Evolutionary conservation across 495 filamentous ascomycete genomes (phyloP), one percentile per base, ranked within the genome.

Genomic region (Bathelium albidoporum): DNA sequence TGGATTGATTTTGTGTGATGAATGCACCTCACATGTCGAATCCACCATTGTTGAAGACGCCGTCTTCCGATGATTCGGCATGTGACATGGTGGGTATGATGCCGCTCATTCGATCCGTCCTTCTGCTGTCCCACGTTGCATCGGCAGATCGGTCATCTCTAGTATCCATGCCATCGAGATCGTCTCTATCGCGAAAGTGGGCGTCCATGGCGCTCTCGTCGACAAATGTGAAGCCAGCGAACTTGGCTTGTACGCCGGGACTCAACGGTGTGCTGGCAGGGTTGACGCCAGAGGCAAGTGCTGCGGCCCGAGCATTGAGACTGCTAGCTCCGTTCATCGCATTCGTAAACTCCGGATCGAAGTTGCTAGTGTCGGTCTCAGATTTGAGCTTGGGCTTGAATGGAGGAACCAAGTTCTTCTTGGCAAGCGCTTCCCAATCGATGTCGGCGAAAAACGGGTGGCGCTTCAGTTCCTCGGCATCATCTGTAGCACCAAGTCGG

Each of bases 261-360:
- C 89, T 95, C 18, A 98, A 76, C 0, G 94, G 94, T 0, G 94
- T 97, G 20, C 87, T 92, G 7, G 89, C 89, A 29, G 89, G 83
- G 69, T 91, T 89, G 36, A 85, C 79, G 29, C 89, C 87, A 61
- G 91, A 83, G 20, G 91, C 85, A 26, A 88, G 68, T 14, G 88
- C 88, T 16, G 85, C 84, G 1, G 94, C 94, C 43, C 91, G 85
- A 68, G 93, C 88, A 72, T 97, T 97, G 65, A 98, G 80, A 0
- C 89, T 94, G 0, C 85, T 82, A n/a, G 87, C 85, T 34, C 82
- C 84, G 69, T 91, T 88, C 36, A 97, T 79, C 9, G 94, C 94
- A 66, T 92, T 97, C 52, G 94, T 98, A 73, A 98, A 98, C 73
- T 97, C 95, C 0, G 94, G 94, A 70, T 98, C 94, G 68, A 98